Evolutionary conservation across 257 asterid genomes (phyloP), one percentile per base, ranked within the genome.

Genomic region (Agastache rugosa): DNA sequence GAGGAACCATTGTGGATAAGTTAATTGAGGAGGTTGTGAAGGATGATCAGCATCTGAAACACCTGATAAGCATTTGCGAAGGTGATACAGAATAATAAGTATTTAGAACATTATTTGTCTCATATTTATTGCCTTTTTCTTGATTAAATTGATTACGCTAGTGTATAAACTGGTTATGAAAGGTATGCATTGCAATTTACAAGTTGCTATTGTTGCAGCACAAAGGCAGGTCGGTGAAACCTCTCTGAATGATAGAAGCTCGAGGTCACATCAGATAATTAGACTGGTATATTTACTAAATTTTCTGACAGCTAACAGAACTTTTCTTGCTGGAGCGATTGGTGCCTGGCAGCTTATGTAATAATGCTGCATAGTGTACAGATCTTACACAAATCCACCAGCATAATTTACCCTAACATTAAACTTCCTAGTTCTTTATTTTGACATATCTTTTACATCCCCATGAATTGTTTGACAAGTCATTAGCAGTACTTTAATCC

Each of bases 161-260:
- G 19, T 68, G 19, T 48, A 31, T 58, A 35, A 51, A 74, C 63
- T 69, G 58, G 22, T 66, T 42, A 34, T 11, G 66, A 23, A 50
- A 45, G 47, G 34, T 19, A 63, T 25, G 23, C 35, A 29, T 42
- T 34, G 42, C 53, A 17, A 31, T 42, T 22, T 72, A 61, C 61
- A 68, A 67, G 80, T 66, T 42, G 48, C 53, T 75, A 27, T 73
- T 23, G 64, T 86, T 86, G 84, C 95, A 95, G 99, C 93, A 16
- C 97, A 92, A 78, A 87, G 99, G 83, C 98, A 95, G 85, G 90
- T 95, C 19, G 98, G 98, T 51, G 99, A 95, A 83, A 95, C 99
- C 72, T 79, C 96, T 42, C 81, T 92, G 35, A 92, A 95, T 55
- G 98, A 92, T 80, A 95, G 88, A 82, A 95, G 99, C 81, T 95